phyloP scores from a whole-genome alignment of 2,329 filamentous ascomycete species.

The Phyllosticta citriasiana region DNA sequence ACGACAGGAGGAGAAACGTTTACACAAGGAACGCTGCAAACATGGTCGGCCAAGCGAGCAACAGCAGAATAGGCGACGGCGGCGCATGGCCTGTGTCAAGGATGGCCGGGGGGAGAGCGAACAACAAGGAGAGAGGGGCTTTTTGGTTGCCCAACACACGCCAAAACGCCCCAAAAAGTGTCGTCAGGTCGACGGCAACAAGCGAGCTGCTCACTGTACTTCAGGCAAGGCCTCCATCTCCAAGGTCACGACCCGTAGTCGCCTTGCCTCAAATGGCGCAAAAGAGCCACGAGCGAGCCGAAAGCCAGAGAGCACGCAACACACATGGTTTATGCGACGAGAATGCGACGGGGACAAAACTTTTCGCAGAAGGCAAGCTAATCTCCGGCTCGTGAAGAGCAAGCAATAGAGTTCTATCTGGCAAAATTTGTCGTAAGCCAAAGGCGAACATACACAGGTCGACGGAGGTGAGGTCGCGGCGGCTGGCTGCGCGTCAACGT shows the following conservation, averaged over 20 bases:
- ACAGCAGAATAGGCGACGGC: background rate
- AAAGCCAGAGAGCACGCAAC: background rate
- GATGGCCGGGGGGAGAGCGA: too few species aligned
- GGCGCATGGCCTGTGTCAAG: too few species aligned
- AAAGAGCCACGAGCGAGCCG: background rate
- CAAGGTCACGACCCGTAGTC: background rate
- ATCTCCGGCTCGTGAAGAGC: background rate
- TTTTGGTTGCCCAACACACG: background rate
- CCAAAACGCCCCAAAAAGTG: background rate
- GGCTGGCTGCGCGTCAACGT: background rate
- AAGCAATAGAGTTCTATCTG: background rate
- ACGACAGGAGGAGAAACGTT: background rate
- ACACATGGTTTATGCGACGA: background rate
- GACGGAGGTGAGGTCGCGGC: background rate
- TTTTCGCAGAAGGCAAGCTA: background rate
- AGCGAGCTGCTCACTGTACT: background rate
- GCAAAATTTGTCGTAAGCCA: background rate
- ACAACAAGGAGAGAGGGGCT: background rate
- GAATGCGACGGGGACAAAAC: background rate
- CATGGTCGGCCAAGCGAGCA: background rate
- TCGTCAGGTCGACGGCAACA: background rate
- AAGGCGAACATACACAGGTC: background rate
- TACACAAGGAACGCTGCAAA: background rate
- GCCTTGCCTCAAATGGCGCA: background rate
- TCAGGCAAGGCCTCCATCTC: background rate